Percentiles rank a stretch among this genome's conserved stretches.
Evolutionary conservation across 2,329 filamentous ascomycete genomes (phyloP).

Genomic region (Myriosclerotinia scirpicola): DNA sequence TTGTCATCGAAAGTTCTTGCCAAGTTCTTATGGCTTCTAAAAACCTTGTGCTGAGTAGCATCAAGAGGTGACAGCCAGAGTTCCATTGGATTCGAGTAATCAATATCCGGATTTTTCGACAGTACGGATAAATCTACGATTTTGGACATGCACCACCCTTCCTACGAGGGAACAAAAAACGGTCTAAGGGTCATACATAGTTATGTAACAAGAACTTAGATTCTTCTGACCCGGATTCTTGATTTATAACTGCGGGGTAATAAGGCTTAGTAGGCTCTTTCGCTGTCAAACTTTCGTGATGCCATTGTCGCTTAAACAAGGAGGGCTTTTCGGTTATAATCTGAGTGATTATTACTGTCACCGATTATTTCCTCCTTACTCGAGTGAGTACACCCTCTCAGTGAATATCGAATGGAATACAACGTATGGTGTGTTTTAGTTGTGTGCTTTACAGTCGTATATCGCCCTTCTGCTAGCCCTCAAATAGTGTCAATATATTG

Average conservation of each 20-base stretch:
- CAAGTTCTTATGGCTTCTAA: no score
- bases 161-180: background rate
- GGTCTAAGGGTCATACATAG: background rate
- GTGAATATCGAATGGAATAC: accelerated
- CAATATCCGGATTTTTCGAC: background rate
- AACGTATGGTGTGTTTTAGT: background rate
- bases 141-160: background rate
- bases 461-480: background rate
- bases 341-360: background rate
- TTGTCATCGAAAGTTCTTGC: background rate
- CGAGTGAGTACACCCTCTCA: background rate
- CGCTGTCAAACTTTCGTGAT: background rate
- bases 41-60: accelerated
- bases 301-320: constrained; percentile 11
- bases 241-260: background rate
- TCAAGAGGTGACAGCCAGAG: no score
- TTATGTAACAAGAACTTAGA: background rate
- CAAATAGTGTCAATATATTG: background rate
- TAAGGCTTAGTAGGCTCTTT: background rate
- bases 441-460: background rate
- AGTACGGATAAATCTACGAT: background rate
- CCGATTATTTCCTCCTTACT: background rate
- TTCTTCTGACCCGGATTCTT: background rate
- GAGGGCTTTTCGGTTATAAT: background rate
- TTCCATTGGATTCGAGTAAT: background rate